Percentiles rank a stretch among this genome's conserved stretches.
phyloP scores from a whole-genome alignment of 140 eudicot species.

The Bidens hawaiensis region DNA sequence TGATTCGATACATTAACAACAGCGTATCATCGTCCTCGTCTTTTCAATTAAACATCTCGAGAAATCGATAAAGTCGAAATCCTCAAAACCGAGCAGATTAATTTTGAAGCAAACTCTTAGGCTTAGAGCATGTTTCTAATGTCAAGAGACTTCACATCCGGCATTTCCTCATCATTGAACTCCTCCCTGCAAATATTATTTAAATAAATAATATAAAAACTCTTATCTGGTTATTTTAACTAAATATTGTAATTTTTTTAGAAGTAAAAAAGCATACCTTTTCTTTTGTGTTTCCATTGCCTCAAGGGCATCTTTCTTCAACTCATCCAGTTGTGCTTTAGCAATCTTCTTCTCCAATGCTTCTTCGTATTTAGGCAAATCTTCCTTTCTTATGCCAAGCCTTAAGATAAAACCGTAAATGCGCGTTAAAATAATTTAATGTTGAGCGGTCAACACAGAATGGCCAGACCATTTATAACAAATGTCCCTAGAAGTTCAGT shows the following conservation, averaged over 20 bases:
- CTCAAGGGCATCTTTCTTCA: conserved; percentile 62
- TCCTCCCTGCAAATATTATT: conserved; percentile 61
- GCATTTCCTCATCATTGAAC: conserved; percentile 76
- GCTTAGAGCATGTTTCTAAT: conserved; percentile 58
- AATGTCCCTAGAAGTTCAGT: too few relatives aligned
- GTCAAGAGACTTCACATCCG: conserved; percentile 66
- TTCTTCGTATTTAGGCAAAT: conserved; percentile 71
- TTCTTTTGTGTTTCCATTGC: conserved; percentile 81
- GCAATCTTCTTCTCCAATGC: conserved; percentile 62
- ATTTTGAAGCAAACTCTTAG: conserved; percentile 25
- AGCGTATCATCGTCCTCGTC: conserved; percentile 20
- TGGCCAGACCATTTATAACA: neutral
- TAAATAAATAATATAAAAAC: too few relatives aligned
- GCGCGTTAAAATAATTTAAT: neutral
- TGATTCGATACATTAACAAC: conserved; percentile 21
- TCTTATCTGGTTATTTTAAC: neutral
- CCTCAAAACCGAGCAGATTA: conserved; percentile 26
- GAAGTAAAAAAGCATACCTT: conserved; percentile 37
- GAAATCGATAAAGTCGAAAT: conserved; percentile 3
- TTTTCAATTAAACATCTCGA: conserved; percentile 11
- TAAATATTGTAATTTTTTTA: neutral
- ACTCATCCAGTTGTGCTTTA: conserved; percentile 70
- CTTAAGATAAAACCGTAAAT: conserved; percentile 23
- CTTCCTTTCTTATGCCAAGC: conserved; percentile 64
- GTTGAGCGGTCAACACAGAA: neutral